phyloP scores from a whole-genome alignment of 192 early-diverging fungal genomes.

The Glomus cerebriforme region DNA sequence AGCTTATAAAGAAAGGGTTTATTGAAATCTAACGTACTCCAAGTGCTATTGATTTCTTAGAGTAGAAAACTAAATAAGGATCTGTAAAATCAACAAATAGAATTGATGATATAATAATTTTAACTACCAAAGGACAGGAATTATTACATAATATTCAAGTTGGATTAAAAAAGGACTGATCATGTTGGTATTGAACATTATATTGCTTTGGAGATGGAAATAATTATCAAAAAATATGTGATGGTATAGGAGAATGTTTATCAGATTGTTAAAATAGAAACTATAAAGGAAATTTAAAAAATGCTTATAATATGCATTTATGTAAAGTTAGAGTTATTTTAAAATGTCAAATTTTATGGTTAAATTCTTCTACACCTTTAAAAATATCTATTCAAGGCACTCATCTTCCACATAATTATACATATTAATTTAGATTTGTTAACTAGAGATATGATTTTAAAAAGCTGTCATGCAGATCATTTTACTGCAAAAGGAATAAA shows the following conservation, averaged over 20 bases:
- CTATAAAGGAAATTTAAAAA: background rate
- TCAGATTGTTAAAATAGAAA: no score
- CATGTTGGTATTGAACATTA: no score
- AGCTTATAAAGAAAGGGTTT: background rate
- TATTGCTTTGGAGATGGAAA: background rate
- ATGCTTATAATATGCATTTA: background rate
- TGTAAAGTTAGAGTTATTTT: background rate
- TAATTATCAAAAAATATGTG: background rate
- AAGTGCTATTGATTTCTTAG: constrained; percentile 3
- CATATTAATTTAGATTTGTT: no score
- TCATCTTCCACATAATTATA: no score
- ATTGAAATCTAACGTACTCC: background rate
- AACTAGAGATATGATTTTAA: no score
- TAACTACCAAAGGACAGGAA: background rate
- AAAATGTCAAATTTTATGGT: background rate
- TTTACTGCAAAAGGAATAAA: no score
- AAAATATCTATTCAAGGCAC: no score
- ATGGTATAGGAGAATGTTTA: background rate
- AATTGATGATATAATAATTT: background rate
- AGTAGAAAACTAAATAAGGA: background rate
- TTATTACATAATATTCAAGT: no score
- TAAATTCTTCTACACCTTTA: background rate
- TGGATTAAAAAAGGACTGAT: no score
- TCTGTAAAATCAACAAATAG: constrained; percentile 5
- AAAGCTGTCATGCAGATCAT: no score